Base-by-base conservation (phyloP, 192 early-diverging fungal species). In the Lunasporangiospora selenospora region DNA sequence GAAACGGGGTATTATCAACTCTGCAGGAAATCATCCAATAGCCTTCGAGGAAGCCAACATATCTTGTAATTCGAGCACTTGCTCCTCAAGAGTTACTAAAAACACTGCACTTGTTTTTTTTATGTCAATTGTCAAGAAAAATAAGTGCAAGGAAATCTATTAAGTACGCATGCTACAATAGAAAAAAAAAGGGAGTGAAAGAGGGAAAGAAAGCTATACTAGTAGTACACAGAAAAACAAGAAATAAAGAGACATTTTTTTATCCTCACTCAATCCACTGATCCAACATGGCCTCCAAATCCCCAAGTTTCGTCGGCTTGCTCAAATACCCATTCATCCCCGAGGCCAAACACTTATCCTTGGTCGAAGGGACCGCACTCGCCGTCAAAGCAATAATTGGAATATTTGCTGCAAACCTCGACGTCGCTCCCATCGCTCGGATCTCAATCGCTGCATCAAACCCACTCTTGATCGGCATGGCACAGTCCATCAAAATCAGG, bases 381-480 rank as follows among this genome's bases (percentile, higher is more conserved):
- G 83, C 85, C 6, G 85, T 85, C 23, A 87, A 63, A 1, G 83
- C 85, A 60, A 87, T 80, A 41, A 87, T 87, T 10, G 81, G 83
- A 18, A 85, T 56, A 6, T 59, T 53, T 5, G 62, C 65, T 18
- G 51, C 41, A 69, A 69, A 69, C 3, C 21, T 15, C 5, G 58
- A 61, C 0, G 26, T 41, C 15, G 37, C 32, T 2, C 64, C 71
- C 52, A 77, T 80, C 1, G 71, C 26, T 29, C 85, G 70, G 23
- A 87, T 87, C 59, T 77, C 76, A 15, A 32, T 45, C n/a, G 85
- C 67, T 26, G 81, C 73, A 27, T 85, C 83, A 43, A 76, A 73
- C 16, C 86, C 86, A 57, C 83, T 78, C 78, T 83, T 81, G 26
- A 87, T 63, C 0, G 86, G 86, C 86, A 88, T 88, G 19, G 83